Evolutionary conservation across 257 asterid genomes (phyloP).

Genomic region (Anisodus acutangulus): DNA sequence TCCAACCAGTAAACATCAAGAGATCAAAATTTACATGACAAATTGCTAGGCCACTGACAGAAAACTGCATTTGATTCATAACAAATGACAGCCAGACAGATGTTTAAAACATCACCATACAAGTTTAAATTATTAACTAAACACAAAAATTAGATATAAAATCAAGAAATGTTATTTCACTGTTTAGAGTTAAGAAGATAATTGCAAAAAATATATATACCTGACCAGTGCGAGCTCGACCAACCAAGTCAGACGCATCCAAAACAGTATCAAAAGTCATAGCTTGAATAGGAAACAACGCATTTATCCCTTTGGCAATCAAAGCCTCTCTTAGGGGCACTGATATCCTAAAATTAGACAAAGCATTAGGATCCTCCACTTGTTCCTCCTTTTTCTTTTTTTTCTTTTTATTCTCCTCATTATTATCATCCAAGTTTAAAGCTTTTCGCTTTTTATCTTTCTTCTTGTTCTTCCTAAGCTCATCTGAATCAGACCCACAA

Average conservation of each 20-base stretch:
- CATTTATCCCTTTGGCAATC: constrained; percentile 64
- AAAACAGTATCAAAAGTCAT: constrained; percentile 70
- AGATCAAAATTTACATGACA: constrained; percentile 3
- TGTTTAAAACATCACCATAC: neutral
- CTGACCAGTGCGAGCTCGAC: constrained; percentile 96
- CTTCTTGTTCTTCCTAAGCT: constrained; percentile 44
- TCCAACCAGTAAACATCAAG: constrained; percentile 4
- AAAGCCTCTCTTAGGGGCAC: constrained; percentile 59
- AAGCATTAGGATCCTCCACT: constrained; percentile 57
- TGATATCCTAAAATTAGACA: constrained; percentile 73
- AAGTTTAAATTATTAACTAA: neutral
- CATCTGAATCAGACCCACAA: constrained; percentile 60
- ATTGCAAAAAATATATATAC: constrained; percentile 35
- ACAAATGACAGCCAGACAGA: neutral
- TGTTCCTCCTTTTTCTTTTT: constrained; percentile 52
- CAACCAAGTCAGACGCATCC: constrained; percentile 89
- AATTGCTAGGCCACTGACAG: neutral
- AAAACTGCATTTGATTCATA: neutral
- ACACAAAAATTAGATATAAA: neutral
- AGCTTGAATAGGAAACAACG: constrained; percentile 86
- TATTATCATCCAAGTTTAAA: constrained; percentile 47
- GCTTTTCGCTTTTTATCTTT: constrained; percentile 77
- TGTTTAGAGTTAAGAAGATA: neutral
- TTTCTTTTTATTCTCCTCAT: constrained; percentile 37
- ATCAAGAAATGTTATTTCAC: neutral